These are phyloP conservation scores for Aspergillus bertholletiae DNA, from an alignment of 495 filamentous ascomycete species.

Conservation along the genomic window DNA sequence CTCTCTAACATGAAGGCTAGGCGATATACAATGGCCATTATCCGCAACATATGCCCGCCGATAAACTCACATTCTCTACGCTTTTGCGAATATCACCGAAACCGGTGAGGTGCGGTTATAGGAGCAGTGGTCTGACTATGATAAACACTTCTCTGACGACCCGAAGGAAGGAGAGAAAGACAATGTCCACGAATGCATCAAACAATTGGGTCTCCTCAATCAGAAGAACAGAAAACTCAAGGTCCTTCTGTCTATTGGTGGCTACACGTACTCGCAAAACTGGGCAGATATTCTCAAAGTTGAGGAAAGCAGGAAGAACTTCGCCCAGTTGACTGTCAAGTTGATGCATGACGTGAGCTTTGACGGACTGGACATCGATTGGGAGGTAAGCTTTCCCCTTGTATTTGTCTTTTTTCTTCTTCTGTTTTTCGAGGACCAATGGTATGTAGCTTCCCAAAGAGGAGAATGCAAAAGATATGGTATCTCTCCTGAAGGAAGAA, in stretches of 20 bases:
- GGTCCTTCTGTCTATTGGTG: constrained; percentile 61
- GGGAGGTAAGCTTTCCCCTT: constrained; percentile 43
- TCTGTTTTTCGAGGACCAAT: background rate
- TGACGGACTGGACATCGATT: constrained; percentile 62
- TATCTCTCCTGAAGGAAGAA: constrained; percentile 57
- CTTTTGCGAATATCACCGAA: constrained; percentile 68
- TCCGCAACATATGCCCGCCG: constrained; percentile 70
- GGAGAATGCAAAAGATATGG: constrained; percentile 52
- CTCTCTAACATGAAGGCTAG: background rate
- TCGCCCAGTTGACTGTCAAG: constrained; percentile 64
- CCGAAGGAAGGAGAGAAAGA: constrained; percentile 59
- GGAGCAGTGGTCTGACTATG: constrained; percentile 70
- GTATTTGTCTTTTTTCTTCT: background rate
- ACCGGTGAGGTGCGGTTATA: constrained; percentile 71
- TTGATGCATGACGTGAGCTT: constrained; percentile 64
- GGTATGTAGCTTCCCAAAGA: constrained; percentile 28
- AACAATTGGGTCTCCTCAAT: constrained; percentile 83
- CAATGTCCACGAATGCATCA: constrained; percentile 84
- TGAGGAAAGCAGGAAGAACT: constrained; percentile 49
- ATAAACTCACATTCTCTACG: constrained; percentile 79
- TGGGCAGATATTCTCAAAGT: constrained; percentile 56
- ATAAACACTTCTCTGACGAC: constrained; percentile 80
- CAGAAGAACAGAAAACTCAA: constrained; percentile 75
- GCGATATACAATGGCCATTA: constrained; percentile 43
- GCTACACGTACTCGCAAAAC: constrained; percentile 75